Base-by-base conservation (phyloP, 1,284 basidiomycete genomes). In the Cryptococcus sp. region DNA sequence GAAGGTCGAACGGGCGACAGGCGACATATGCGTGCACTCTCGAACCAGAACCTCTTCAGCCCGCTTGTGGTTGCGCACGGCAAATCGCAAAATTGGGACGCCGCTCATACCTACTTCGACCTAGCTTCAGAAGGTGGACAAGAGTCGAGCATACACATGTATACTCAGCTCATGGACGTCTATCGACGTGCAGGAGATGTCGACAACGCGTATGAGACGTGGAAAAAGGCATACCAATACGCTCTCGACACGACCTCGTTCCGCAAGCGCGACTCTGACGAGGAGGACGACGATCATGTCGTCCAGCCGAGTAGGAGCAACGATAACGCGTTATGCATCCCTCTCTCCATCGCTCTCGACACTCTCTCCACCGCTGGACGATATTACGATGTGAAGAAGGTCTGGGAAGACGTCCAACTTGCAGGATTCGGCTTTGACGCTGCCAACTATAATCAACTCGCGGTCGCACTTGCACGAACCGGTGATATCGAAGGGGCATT, bases 381-480 rank as follows among this genome's bases (percentile, higher is more conserved):
- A 41, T 87, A 91, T 69, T 63, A 74, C 8, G 84, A 87, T 56
- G 84, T 96, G 42, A 84, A 87, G 19, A 72, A 77, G 13, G 80
- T 84, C 0, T 98, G 95, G 94, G 78, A 81, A 17, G 73, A 80
- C 31, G 84, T 91, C 49, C 83, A 85, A 61, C 65, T 78, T 6
- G 76, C 82, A n/a, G 91, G 91, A 1, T 90, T 95, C 66, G 83
- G 83, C 3, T 93, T 94, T 71, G 92, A 97, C 73, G 84, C 90
- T 13, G 87, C 89, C 68, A 98, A 97, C 77, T 99, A 92, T 89
- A 98, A 97, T 73, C 87, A 91, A 69, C 82, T 95, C 23, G 84
- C 83, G 23, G 81, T 87, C 3, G 89, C 88, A 15, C 83, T 95
- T 38, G 82, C 92, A 31, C 85, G 88, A 38, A 89, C 88, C 0